Percentiles rank a stretch among this genome's conserved stretches.
These are phyloP conservation scores for Monosporozyma solicola DNA, from an alignment of 805 yeast species.

Conservation along the genomic window DNA sequence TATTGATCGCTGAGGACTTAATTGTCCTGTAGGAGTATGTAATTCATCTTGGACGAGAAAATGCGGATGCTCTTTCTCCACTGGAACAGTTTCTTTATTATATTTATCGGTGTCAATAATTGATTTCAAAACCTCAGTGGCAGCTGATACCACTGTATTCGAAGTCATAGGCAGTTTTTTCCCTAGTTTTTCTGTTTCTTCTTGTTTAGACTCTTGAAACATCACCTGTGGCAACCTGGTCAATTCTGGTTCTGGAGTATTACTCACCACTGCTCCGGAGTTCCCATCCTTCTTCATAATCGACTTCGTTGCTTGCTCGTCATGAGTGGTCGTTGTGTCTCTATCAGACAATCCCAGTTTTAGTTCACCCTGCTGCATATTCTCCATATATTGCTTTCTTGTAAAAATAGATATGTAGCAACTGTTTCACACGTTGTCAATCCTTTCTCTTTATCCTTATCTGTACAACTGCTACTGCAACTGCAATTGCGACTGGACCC, in stretches of 20 bases:
- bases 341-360: neutral
- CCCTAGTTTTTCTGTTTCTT: neutral
- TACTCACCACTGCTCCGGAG: slow-evolving; percentile 28
- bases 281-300: slow-evolving; percentile 29
- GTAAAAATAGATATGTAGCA: neutral
- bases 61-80: slow-evolving; percentile 39
- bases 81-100: neutral
- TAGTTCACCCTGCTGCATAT: neutral
- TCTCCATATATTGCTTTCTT: neutral
- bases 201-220: slow-evolving; percentile 7
- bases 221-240: slow-evolving; percentile 28
- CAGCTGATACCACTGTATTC: neutral
- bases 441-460: no score
- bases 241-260: slow-evolving; percentile 27
- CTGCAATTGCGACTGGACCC: neutral
- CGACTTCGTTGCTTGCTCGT: slow-evolving; percentile 13
- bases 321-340: neutral
- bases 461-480: no score
- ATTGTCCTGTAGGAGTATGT: slow-evolving; percentile 18
- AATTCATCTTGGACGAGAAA: slow-evolving; percentile 35
- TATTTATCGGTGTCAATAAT: neutral
- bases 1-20: slow-evolving; percentile 4
- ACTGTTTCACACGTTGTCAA: no score
- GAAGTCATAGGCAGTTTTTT: neutral
- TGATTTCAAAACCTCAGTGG: neutral